Percentiles rank a stretch among this genome's conserved stretches.
Evolutionary conservation across 2,329 filamentous ascomycete genomes (phyloP).

Genomic region (Geoglossum cookeanum): DNA sequence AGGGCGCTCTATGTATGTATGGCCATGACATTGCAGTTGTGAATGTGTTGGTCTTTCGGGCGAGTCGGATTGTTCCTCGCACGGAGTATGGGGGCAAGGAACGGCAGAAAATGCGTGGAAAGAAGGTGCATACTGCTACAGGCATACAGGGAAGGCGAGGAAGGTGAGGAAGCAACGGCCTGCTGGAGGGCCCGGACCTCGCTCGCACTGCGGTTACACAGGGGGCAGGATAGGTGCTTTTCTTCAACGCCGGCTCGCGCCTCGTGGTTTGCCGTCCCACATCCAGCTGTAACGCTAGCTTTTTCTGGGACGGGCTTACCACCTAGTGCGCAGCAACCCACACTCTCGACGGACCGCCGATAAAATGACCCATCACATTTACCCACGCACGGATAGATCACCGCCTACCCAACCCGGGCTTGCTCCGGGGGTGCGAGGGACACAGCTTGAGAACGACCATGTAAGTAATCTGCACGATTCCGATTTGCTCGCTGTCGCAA

Average conservation of each 20-base stretch:
- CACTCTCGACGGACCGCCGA: not conserved
- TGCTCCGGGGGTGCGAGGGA: not conserved
- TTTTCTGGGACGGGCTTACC: not conserved
- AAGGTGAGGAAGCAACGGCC: not conserved
- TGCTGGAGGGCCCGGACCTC: no score
- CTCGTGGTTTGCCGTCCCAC: slow-evolving; percentile 1
- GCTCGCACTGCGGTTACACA: not conserved
- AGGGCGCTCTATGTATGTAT: no score
- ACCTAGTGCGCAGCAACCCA: not conserved
- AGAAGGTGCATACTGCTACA: not conserved
- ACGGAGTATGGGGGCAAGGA: not conserved
- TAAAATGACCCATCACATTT: not conserved
- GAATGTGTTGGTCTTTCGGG: no score
- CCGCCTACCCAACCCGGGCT: not conserved
- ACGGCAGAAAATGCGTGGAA: not conserved
- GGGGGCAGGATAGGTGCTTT: not conserved
- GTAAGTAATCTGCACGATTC: slow-evolving; percentile 1
- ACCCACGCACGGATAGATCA: not conserved
- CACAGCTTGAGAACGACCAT: not conserved
- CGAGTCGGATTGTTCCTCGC: no score
- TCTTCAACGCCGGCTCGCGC: not conserved
- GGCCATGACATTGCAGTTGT: no score
- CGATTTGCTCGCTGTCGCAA: not conserved
- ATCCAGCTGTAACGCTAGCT: not conserved
- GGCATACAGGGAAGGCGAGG: not conserved